Conservation (phyloP, 1,139 yeast genomes). For the Scheffersomyces titani region DNA sequence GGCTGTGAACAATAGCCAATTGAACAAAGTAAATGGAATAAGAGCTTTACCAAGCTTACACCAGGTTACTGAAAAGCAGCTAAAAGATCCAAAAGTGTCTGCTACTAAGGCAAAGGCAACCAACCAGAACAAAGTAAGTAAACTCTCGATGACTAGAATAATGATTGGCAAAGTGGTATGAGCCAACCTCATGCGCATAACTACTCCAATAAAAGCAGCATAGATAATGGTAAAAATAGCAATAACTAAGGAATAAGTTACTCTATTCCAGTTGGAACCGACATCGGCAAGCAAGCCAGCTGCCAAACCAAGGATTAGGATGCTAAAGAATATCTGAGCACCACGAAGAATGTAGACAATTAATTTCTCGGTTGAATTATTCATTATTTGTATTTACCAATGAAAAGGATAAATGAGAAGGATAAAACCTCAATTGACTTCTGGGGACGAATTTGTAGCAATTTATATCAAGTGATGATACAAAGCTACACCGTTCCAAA, state of each 20-base stretch:
- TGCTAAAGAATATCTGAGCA: slow-evolving; percentile 23
- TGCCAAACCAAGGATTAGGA: slow-evolving; percentile 25
- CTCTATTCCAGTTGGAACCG: slow-evolving; percentile 12
- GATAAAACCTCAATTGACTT: neutral
- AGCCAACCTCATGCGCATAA: neutral
- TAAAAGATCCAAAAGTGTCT: slow-evolving; percentile 21
- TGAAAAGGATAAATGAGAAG: neutral
- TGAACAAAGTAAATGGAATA: slow-evolving; percentile 30
- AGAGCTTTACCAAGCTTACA: slow-evolving; percentile 30
- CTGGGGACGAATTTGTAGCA: neutral
- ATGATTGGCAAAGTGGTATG: slow-evolving; percentile 2
- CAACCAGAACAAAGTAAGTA: slow-evolving; percentile 20
- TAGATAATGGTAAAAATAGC: slow-evolving; percentile 23
- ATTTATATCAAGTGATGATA: neutral
- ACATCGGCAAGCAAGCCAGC: slow-evolving; percentile 23
- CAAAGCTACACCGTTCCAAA: neutral
- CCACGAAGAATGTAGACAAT: neutral
- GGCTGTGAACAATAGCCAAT: slow-evolving; percentile 27
- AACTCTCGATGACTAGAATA: slow-evolving; percentile 19
- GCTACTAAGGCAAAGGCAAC: slow-evolving; percentile 23
- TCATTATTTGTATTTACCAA: neutral
- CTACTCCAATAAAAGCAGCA: slow-evolving; percentile 5
- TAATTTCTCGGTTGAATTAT: neutral
- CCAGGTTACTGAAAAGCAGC: slow-evolving; percentile 2
- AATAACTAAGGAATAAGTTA: slow-evolving; percentile 21